Evolutionary conservation across 2,329 filamentous ascomycete genomes (phyloP), one percentile per base, ranked within the genome.

Genomic region (Mycosphaerelloides madeirae): DNA sequence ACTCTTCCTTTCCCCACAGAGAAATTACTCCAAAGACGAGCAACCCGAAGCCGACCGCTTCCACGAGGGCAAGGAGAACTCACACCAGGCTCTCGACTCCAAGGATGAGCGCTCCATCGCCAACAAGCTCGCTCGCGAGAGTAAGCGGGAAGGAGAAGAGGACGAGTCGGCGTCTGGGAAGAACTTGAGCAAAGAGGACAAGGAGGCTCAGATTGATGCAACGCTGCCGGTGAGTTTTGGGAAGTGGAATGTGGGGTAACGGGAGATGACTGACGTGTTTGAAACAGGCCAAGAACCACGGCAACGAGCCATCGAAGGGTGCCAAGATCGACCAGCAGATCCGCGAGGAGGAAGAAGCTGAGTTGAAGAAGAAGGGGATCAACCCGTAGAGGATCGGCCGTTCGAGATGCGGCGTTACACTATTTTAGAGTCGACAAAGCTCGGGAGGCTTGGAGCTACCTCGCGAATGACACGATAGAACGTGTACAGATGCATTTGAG

Each of bases 41-140:
- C 22, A 53, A 72, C 41, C n/a, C n/a, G n/a, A n/a, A n/a, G 68
- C 74, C 32, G 67, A 75, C 18, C 75, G 80, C 48, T 93, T 79
- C 70, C 71, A 89, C 49, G 84, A 91, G 70, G 87, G 87, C 57
- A 74, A 83, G 65, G 65, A 75, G 46, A 73, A 85, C 65, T 83
- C 83, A 41, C 87, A 94, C 68, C 65, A 75, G 49, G 72, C 76
- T 51, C 76, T 77, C 43, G 85, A 93, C 64, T 80, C 86, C 38
- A 91, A 87, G 77, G 83, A 87, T 56, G 71, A 85, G 65, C 76
- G 83, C 60, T 74, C 81, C 33, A 85, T 87, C 41, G 79, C 80
- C 65, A 87, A 87, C 73, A 81, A 81, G 58, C 70, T 87, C 20
- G 83, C 74, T 18, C 77, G 78, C 14, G 83, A 83, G 60, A 73